A percentile compares a stretch with the other conserved stretches of the same genome.
These are phyloP conservation scores for Leccinum longicurvipes DNA, from an alignment of 768 basidiomycete genomes.

Conservation along the genomic window DNA sequence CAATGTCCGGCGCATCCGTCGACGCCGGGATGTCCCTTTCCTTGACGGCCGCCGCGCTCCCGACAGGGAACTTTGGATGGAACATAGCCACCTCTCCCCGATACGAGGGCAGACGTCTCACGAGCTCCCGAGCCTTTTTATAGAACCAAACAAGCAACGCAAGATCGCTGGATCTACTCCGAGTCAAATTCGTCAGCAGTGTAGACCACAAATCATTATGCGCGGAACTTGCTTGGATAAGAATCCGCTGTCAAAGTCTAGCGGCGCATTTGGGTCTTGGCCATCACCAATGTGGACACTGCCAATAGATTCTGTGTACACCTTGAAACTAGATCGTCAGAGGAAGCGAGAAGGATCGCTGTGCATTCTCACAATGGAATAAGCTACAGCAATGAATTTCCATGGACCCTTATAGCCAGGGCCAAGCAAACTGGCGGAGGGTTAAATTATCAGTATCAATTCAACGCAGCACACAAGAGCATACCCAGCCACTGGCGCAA, in stretches of 20 bases:
- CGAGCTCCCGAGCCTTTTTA: conserved; percentile 50
- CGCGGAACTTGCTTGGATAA: conserved; percentile 37
- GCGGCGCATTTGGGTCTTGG: conserved; percentile 37
- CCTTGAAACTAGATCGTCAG: conserved; percentile 22
- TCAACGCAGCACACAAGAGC: neutral
- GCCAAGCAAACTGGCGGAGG: neutral
- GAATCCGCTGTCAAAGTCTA: conserved; percentile 45
- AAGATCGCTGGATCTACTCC: conserved; percentile 34
- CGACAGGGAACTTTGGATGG: conserved; percentile 24
- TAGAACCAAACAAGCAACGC: conserved; percentile 47
- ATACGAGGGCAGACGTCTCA: conserved; percentile 45
- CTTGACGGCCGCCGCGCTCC: conserved; percentile 22
- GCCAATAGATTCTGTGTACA: conserved; percentile 44
- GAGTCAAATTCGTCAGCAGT: neutral
- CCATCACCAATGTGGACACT: conserved; percentile 44
- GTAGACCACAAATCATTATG: no score
- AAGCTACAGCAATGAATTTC: neutral
- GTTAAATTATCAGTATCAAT: neutral
- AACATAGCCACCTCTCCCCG: conserved; percentile 5
- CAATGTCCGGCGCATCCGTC: conserved; percentile 29
- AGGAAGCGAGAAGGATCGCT: neutral
- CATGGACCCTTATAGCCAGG: neutral
- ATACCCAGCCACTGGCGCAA: neutral
- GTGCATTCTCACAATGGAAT: neutral
- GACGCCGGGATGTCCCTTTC: conserved; percentile 1